phyloP scores from a whole-genome alignment of 192 early-diverging fungal genomes.

The Umbelopsis isabellina region DNA sequence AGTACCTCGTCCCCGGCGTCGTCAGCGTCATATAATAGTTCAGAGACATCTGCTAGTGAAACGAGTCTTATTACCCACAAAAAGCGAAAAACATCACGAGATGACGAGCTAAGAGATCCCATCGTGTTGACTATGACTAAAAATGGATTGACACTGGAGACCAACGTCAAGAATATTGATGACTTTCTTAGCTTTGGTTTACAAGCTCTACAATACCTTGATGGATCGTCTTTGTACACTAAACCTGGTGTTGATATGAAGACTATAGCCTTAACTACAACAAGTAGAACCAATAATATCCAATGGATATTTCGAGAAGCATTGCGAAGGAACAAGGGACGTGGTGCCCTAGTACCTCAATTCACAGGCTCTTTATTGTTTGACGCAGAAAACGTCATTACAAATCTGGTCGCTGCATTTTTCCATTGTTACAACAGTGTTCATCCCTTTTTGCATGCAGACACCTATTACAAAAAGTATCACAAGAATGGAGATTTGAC shows the following conservation, averaged over 20 bases:
- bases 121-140: neutral
- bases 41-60: neutral
- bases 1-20: neutral
- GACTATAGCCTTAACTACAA: neutral
- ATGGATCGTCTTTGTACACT: neutral
- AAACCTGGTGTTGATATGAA: neutral
- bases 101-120: neutral
- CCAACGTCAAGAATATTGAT: neutral
- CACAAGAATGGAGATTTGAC: neutral
- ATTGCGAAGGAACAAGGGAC: neutral
- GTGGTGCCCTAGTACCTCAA: neutral
- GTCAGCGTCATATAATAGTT: neutral
- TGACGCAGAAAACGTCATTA: constrained; percentile 9
- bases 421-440: neutral
- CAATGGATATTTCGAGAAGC: neutral
- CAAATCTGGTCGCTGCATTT: neutral
- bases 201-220: constrained; percentile 10
- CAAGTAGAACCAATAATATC: neutral
- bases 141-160: neutral
- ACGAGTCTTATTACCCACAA: neutral
- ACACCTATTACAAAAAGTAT: neutral
- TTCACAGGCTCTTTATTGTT: neutral
- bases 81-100: neutral
- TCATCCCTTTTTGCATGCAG: neutral
- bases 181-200: neutral